Evolutionary conservation across 768 basidiomycete genomes (phyloP), one percentile per base, ranked within the genome.

Genomic region (Hygrocybe coccinea): DNA sequence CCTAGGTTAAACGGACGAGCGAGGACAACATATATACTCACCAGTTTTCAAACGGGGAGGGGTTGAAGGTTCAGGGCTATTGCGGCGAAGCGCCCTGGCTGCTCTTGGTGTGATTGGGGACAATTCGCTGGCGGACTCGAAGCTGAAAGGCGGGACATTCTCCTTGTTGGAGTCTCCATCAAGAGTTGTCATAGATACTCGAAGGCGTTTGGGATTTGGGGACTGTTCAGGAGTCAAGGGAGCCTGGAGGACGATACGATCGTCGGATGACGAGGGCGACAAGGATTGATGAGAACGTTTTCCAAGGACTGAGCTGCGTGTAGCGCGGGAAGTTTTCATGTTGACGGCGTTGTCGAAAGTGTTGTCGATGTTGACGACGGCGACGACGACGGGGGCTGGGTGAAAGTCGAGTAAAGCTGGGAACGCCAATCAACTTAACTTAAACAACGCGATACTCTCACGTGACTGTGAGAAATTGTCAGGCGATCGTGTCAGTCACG

Each of bases 121-220:
- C 6, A 65, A 51, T 25, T 72, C 65, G 22, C 66, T 74, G 59
- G 77, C 56, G 11, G 66, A 58, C 45, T 79, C 74, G 33, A 64
- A 59, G 45, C 67, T 69, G 59, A 79, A 76, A 1, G 87, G 87
- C n/a, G 87, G 85, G 15, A 89, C 76, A 61, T 89, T 89, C 68
- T 89, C 87, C 73, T 89, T 89, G 69, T 89, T 89, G 21, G 76
- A 73, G 50, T 83, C 81, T 39, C 78, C 81, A 57, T 85, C 84
- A 17, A 77, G 52, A 33, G 67, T 57, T 5, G 67, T 68, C 14
- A 67, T 64, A 14, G 79, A 76, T 15, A 77, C 80, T 51, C 82
- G 79, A 43, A 78, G 70, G 52, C 87, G 85, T 71, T 89, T 89
- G 35, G 80, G 74, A 61, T 78, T 80, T 17, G 87, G 86, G 7